Evolutionary conservation across 208 protist genomes (phyloP), one percentile per base, ranked within the genome.

Genomic region (Crithidia thermophila): DNA sequence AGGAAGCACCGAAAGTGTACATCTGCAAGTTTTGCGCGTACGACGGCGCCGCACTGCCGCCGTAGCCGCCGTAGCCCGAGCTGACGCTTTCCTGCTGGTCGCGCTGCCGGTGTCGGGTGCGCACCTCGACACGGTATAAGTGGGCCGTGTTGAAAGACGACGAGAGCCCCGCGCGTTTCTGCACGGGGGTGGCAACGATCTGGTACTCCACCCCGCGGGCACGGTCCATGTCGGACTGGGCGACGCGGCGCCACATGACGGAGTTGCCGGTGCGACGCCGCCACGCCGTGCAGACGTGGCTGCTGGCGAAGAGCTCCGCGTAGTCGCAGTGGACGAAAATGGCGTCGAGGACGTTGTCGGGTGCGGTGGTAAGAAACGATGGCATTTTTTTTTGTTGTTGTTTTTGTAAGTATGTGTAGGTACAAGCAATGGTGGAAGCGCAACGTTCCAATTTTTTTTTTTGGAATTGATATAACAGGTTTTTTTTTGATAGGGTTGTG

Each of bases 311-410:
- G 49, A 81, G 65, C 30, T 61, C 65, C 7, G 58, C 64, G 18
- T 68, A 68, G 67, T 81, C 75, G 50, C 75, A 81, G 69, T 61
- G 76, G 61, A 55, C 37, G 16, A 81, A 63, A 21, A 76, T 72
- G 51, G 52, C 59, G 21, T 76, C 45, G 23, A 76, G 75, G 2
- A 67, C 34, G 2, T 16, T 45, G 13, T 66, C 57, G 6, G 75
- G 42, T 13, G 72, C 49, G 7, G 14, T 27, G 36, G 51, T 20
- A n/a, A 77, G 58, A 42, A 25, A 69, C 13, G 33, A 31, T 1
- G 28, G 33, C 50, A 53, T 51, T 20, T 9, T 27, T 3, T 11
- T 42, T n/a, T n/a, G n/a, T n/a, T n/a, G n/a, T n/a, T n/a, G n/a
- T n/a, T n/a, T n/a, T n/a, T n/a, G n/a, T n/a, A n/a, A n/a, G n/a